These are phyloP conservation scores for Adansonia gregorii DNA, from an alignment of 441 rosid genomes.

Conservation along the genomic window DNA sequence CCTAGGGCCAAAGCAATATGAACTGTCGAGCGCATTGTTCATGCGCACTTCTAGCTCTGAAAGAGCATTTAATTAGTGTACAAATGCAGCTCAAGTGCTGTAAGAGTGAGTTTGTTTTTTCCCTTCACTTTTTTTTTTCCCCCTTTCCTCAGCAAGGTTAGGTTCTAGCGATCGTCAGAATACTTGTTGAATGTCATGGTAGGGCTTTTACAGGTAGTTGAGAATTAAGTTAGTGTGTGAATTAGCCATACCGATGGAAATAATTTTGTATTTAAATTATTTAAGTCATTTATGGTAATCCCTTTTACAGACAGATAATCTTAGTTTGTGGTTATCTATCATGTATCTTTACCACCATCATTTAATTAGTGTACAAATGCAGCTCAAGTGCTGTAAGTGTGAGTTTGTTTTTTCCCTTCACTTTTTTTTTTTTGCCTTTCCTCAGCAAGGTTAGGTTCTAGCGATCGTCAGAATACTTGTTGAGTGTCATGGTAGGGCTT, in stretches of 20 bases:
- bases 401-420: too few relatives aligned
- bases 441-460: conserved; percentile 32
- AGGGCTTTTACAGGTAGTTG: conserved; percentile 33
- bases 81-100: conserved; percentile 40
- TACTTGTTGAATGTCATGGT: conserved; percentile 30
- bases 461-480: conserved; percentile 30
- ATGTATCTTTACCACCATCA: background rate
- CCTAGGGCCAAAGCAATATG: conserved; percentile 10
- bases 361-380: conserved; percentile 38
- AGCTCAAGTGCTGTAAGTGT: conserved; percentile 36
- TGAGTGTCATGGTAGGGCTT: conserved; percentile 31
- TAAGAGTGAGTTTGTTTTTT: conserved; percentile 13
- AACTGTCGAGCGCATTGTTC: conserved; percentile 13
- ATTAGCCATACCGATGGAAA: conserved; percentile 34
- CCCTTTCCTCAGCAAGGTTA: conserved; percentile 30
- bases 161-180: conserved; percentile 31
- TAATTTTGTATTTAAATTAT: conserved; percentile 50
- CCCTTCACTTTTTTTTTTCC: background rate
- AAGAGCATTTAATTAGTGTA: conserved; percentile 33
- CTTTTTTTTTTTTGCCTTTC: conserved; percentile 19
- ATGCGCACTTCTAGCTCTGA: conserved; percentile 25
- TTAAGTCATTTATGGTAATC: conserved; percentile 32
- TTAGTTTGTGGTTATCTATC: too few relatives aligned
- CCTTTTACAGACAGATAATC: conserved; percentile 27
- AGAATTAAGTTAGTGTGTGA: conserved; percentile 41